Evolutionary conservation across 768 basidiomycete species (phyloP), one percentile per base, ranked within the genome.

Genomic region (Xanthoconium stramineum): DNA sequence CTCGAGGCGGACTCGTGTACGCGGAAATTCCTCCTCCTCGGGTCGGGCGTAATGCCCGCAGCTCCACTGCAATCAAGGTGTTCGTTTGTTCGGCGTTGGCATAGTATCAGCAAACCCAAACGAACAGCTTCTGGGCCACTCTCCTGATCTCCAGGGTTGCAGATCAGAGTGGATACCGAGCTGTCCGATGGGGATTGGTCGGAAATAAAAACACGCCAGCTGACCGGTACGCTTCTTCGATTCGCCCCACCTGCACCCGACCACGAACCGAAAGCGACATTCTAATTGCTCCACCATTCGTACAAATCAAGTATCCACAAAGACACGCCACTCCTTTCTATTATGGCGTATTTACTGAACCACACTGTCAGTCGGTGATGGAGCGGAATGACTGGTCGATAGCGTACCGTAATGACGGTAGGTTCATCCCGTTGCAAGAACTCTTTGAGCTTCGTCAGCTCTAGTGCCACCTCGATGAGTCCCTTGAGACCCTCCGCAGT

Each of bases 401-500:
- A 42, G 74, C 85, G 76, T 67, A 90, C 89, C 53, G 96, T 99
- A 71, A 99, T 98, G 61, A 99, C 97, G 48, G 94, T 96, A 39
- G 97, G 97, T 78, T 93, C 79, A 50, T 96, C 89, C 63, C 92
- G 77, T 30, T 88, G 86, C 62, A 96, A 80, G 77, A 88, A 92
- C 70, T 90, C 81, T 71, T 87, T 86, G 75, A 99, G 76, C 73
- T 90, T 88, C 76, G 86, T 86, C 48, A 95, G 77, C 65, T 84
- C 80, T 56, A 98, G 73, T 36, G 97, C 97, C 53, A 97, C 94
- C 70, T 98, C 95, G 68, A 98, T 99, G 61, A 99, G 78, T 19
- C 94, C 94, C 77, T 94, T 86, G 66, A 98, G 76, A 10, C 97
- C 97, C 61, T 94, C 89, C 44, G 89, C 88, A 19, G 97, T 86